phyloP scores from a whole-genome alignment of 768 basidiomycete genomes.

The Leccinum pellstonianum region DNA sequence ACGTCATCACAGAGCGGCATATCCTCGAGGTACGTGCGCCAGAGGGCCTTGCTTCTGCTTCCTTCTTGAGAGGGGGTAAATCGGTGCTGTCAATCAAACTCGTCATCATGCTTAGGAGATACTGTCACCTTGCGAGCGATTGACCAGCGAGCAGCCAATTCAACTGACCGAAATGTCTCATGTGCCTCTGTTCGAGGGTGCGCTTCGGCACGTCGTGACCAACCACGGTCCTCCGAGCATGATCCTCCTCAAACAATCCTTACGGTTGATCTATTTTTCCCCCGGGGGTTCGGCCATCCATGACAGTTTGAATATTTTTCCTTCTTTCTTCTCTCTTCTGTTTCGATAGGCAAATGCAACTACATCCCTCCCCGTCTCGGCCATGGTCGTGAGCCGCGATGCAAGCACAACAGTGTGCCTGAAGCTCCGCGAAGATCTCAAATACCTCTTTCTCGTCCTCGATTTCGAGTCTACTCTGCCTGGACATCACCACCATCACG shows the following conservation, averaged over 20 bases:
- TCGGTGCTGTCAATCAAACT: too few species aligned
- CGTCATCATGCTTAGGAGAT: conserved; percentile 40
- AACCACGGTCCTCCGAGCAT: conserved; percentile 39
- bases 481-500: conserved; percentile 33
- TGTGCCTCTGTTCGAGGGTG: conserved; percentile 48
- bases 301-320: too few species aligned
- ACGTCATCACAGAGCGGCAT: conserved; percentile 11
- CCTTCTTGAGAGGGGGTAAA: too few species aligned
- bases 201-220: conserved; percentile 25
- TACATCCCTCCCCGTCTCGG: conserved; percentile 22
- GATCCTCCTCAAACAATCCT: conserved; percentile 33
- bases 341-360: conserved; percentile 27
- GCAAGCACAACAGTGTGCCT: conserved; percentile 60
- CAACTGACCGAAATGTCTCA: conserved; percentile 50
- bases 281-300: too few species aligned
- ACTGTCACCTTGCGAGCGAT: conserved; percentile 48
- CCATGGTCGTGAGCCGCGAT: conserved; percentile 57
- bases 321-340: too few species aligned
- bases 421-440: conserved; percentile 26
- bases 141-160: conserved; percentile 44
- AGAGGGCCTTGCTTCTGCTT: too few species aligned
- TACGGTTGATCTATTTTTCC: conserved; percentile 18
- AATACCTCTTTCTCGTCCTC: conserved; percentile 53
- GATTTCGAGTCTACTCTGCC: conserved; percentile 47
- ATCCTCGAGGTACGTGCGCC: conserved; percentile 22